phyloP scores from a whole-genome alignment of 345 rosid species.

The Euphorbia tirucalli region DNA sequence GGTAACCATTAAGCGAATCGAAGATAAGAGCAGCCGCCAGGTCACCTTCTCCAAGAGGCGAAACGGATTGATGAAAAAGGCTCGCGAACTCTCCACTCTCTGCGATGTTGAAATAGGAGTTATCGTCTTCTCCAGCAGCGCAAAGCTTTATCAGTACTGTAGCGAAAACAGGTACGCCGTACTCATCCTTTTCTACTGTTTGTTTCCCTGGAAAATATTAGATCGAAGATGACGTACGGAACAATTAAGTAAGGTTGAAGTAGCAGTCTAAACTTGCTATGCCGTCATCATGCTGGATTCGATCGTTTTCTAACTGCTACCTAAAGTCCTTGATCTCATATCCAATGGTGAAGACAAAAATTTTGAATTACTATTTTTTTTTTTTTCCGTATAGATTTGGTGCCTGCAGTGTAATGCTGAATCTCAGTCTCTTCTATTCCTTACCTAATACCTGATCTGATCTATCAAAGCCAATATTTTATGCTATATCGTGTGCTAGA shows the following conservation, averaged over 20 bases:
- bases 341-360: no score
- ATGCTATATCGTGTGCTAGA: background rate
- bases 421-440: background rate
- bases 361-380: background rate
- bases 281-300: no score
- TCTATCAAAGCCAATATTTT: no score
- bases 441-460: background rate
- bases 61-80: constrained; percentile 62
- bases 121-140: constrained; percentile 53
- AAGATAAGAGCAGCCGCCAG: constrained; percentile 61
- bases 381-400: background rate
- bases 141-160: constrained; percentile 46
- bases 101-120: constrained; percentile 64
- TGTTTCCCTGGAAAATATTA: background rate
- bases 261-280: no score
- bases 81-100: constrained; percentile 61
- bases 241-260: no score
- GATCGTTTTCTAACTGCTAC: background rate
- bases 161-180: constrained; percentile 40
- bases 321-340: background rate
- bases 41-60: constrained; percentile 70
- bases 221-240: background rate
- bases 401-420: background rate
- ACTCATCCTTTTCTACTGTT: background rate
- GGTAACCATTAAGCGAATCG: constrained; percentile 62